Base-by-base conservation (phyloP, 2,329 filamentous ascomycete species). In the Coleophoma crateriformis region DNA sequence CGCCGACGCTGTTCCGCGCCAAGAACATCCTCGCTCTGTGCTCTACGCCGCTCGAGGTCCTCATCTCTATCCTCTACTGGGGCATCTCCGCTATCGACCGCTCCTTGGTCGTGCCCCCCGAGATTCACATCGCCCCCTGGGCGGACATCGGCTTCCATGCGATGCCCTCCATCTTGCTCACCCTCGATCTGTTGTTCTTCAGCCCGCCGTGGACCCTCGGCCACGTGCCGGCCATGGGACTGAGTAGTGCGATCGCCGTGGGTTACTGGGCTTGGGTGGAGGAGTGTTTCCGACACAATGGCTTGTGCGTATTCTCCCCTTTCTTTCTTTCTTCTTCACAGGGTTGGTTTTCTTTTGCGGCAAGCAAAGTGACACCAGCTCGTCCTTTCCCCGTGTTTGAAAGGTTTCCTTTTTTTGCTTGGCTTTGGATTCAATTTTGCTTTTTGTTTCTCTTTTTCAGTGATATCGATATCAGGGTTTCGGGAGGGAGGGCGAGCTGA, bases 191-290 rank as follows among this genome's bases (percentile, higher is more conserved):
- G 14, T 63, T 90, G 15, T 71, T 90, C 37, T 72, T 90, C 42
- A 87, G 82, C 43, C 87, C 87, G 11, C 87, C 87, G 1, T 90
- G 85, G 82, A 83, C 83, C 0, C 78, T 87, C 52, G 73, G 76
- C 10, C 74, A 74, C 7, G 71, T 82, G n/a, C 73, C 76, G 1
- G 78, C 82, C 4, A 73, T 87, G 60, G 68, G 70, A 1, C 61
- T 87, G 22, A 82, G 80, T 55, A 76, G 76, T 12, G 63, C 57
- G 2, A 67, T 89, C 40, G 85, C 84, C 0, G 81, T 87, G 53
- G 64, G 69, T 3, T 91, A 91, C 66, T 91, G 86, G 85, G 77
- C 78, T 55, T 91, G 87, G 87, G 79, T 90, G 20, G 85, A 90
- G 67, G 74, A 81, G 20, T 90, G 86, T 69, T 87, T 79, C 59